Evolutionary conservation across 1,284 basidiomycete genomes (phyloP), one percentile per base, ranked within the genome.

Genomic region (Apiotrichum siamense): DNA sequence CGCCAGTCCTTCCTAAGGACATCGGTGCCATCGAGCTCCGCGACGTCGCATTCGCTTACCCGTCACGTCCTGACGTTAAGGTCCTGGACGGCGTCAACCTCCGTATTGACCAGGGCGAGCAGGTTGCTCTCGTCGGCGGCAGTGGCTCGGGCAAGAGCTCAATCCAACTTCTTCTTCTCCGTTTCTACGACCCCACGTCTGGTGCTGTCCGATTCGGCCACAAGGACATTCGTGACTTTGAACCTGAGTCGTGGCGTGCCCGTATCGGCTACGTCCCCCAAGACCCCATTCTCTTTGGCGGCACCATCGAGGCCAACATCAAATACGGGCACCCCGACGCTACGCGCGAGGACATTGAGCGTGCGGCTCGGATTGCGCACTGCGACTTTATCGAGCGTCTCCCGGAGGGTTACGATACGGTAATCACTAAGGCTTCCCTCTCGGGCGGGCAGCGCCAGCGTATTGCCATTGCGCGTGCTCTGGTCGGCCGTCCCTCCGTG

Each of bases 1-100:
- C 58, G 33, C 60, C 59, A 2, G 59, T 73, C 1, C 49, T 61
- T 15, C 53, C 57, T 27, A 47, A 55, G 15, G 46, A 60, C 27
- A 45, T 78, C 1, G 93, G 94, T 24, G 79, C 87, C 62, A 88
- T 97, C 63, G 76, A 77, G 9, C 72, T 97, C 43, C 80, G 87
- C 55, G 74, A 87, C 59, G 80, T 97, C 64, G 79, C 81, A 44
- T 97, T 97, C 77, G 84, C 78, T 64, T 98, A 98, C 67, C 94
- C 94, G 1, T 87, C 89, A 2, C 85, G 94, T 26, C 88, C 88
- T 0, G 80, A 83, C 41, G 85, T 93, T 3, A 83, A 82, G 33
- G 87, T 97, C 37, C 80, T 96, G 57, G 84, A 89, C 64, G 83
- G 84, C 36, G 64, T 78, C 49, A 72, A 65, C 49, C 67, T 76